These are phyloP conservation scores for Alopecurus myosuroides DNA, from an alignment of 176 grass and related monocot genomes.

Conservation along the genomic window DNA sequence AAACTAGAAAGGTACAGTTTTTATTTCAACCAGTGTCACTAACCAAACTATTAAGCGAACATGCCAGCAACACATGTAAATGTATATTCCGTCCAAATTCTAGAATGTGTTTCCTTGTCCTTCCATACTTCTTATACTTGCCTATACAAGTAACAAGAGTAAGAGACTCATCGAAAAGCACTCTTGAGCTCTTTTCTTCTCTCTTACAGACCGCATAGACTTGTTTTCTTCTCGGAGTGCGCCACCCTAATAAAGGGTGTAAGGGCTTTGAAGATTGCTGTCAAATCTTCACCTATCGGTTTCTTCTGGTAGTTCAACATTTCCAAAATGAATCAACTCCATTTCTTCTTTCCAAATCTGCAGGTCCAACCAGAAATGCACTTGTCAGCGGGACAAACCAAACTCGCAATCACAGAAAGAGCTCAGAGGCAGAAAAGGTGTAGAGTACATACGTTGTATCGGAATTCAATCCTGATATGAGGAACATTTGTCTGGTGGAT, in stretches of 20 bases:
- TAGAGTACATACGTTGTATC: slow-evolving; percentile 45
- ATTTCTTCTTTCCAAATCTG: slow-evolving; percentile 99
- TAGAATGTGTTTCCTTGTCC: background rate
- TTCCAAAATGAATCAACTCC: slow-evolving; percentile 61
- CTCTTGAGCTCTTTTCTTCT: slow-evolving; percentile 8
- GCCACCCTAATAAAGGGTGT: background rate
- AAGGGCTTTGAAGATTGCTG: background rate
- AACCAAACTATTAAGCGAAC: background rate
- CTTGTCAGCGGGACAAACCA: background rate
- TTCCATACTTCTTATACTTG: background rate
- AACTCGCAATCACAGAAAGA: background rate
- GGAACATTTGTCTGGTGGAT: slow-evolving; percentile 95
- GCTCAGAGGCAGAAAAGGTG: background rate
- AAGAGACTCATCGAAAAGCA: slow-evolving; percentile 36
- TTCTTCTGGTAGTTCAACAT: slow-evolving; percentile 50
- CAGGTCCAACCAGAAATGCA: background rate
- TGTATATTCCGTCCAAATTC: too few species aligned
- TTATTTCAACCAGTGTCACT: background rate
- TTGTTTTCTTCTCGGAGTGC: background rate
- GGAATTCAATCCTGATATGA: slow-evolving; percentile 86
- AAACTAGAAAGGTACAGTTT: too few species aligned
- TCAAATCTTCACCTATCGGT: slow-evolving; percentile 51
- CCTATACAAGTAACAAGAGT: background rate
- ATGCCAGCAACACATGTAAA: background rate
- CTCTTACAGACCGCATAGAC: background rate